A percentile compares a stretch with the other conserved stretches of the same genome.
These are phyloP conservation scores for Novymonas esmeraldas DNA, from an alignment of 208 protist species.

Conservation along the genomic window DNA sequence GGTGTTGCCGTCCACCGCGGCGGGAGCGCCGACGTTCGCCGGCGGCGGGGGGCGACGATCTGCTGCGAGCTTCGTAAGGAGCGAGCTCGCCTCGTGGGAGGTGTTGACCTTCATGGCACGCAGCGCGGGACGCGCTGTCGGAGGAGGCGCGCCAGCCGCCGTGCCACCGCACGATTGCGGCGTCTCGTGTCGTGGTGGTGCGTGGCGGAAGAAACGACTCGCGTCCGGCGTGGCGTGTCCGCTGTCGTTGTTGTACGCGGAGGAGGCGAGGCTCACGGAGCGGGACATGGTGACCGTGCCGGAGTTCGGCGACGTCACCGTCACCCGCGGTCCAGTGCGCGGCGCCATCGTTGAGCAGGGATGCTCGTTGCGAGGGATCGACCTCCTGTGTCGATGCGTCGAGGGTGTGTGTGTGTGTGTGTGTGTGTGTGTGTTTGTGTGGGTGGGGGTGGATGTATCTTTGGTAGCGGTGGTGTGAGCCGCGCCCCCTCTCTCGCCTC, in stretches of 20 bases:
- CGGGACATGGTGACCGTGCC: slow-evolving; percentile 38
- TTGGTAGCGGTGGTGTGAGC: too few relatives aligned
- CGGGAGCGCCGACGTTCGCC: background rate
- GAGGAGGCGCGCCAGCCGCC: background rate
- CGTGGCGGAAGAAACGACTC: background rate
- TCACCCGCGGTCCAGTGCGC: slow-evolving; percentile 36
- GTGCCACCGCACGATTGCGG: too few relatives aligned
- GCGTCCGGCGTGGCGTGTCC: background rate
- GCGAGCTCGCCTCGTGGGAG: background rate
- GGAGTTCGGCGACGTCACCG: slow-evolving; percentile 59
- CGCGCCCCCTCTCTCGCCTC: too few relatives aligned
- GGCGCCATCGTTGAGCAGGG: slow-evolving; percentile 43
- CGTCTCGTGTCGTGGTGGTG: too few relatives aligned
- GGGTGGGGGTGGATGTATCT: background rate
- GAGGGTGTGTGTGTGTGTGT: background rate
- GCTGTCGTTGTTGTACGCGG: slow-evolving; percentile 17
- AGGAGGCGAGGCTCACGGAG: slow-evolving; percentile 40
- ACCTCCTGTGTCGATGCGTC: too few relatives aligned
- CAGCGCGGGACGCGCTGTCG: slow-evolving; percentile 8
- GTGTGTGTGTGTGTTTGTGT: background rate
- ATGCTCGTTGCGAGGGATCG: too few relatives aligned
- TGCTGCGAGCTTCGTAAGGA: background rate
- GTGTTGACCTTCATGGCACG: slow-evolving; percentile 19
- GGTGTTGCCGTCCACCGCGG: background rate
- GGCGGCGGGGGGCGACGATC: background rate